phyloP scores from a whole-genome alignment of 495 filamentous ascomycete species.

The Xylaria flabelliformis region DNA sequence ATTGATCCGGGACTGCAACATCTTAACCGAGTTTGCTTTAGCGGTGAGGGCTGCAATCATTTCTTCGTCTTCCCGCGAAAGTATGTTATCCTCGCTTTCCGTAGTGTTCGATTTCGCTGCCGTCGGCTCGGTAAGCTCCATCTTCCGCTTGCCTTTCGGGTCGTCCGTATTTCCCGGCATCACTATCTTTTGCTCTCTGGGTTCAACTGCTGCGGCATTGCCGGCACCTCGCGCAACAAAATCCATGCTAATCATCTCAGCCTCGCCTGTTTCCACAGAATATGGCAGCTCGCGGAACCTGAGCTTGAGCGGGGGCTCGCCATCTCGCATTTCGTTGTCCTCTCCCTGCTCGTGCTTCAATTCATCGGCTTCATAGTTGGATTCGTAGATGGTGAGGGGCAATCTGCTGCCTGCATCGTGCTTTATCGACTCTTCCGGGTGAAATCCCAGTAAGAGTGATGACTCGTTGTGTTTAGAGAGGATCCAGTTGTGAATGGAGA shows the following conservation, averaged over 20 bases:
- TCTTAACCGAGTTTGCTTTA: slow-evolving; percentile 89
- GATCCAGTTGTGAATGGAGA: slow-evolving; percentile 79
- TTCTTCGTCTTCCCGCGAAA: slow-evolving; percentile 84
- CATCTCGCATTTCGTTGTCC: slow-evolving; percentile 78
- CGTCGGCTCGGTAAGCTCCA: slow-evolving; percentile 39
- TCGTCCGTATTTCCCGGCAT: slow-evolving; percentile 42
- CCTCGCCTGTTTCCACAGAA: slow-evolving; percentile 88
- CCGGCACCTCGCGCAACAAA: slow-evolving; percentile 83
- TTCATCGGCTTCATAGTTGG: slow-evolving; percentile 70
- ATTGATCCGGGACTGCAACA: slow-evolving; percentile 82
- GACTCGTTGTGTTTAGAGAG: slow-evolving; percentile 80
- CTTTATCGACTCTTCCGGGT: slow-evolving; percentile 64
- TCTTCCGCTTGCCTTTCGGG: slow-evolving; percentile 56
- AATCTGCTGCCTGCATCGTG: slow-evolving; percentile 74
- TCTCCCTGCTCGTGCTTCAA: slow-evolving; percentile 58
- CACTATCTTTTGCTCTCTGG: slow-evolving; percentile 41
- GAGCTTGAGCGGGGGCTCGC: slow-evolving; percentile 64
- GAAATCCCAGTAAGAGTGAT: slow-evolving; percentile 85
- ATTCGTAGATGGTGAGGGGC: slow-evolving; percentile 90
- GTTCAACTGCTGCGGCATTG: slow-evolving; percentile 70
- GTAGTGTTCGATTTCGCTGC: slow-evolving; percentile 29
- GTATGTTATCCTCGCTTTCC: slow-evolving; percentile 47
- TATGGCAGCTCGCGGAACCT: slow-evolving; percentile 86
- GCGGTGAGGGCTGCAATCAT: slow-evolving; percentile 71
- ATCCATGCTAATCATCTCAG: slow-evolving; percentile 96